phyloP scores from a whole-genome alignment of 495 filamentous ascomycete species.

The Daldinia loculata region DNA sequence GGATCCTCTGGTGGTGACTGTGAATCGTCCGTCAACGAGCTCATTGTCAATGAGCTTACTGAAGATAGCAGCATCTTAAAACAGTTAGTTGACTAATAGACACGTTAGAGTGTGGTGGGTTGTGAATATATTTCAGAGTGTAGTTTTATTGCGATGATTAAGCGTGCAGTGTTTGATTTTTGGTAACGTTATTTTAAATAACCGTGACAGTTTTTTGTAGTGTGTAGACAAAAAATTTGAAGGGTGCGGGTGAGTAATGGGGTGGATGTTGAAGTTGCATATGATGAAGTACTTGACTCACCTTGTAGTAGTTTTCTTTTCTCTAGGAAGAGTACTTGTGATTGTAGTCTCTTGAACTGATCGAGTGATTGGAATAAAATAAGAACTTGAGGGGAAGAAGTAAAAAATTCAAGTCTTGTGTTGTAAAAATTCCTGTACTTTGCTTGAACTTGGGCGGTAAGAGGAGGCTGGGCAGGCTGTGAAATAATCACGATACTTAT shows the following conservation, averaged over 20 bases:
- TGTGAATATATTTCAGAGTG: neutral
- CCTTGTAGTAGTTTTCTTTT: neutral
- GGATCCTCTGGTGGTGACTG: neutral
- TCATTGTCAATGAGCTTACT: neutral
- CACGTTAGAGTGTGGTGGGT: neutral
- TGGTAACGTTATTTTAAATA: neutral
- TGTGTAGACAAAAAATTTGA: neutral
- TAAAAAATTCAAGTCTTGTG: neutral
- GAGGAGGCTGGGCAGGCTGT: neutral
- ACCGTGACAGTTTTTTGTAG: neutral
- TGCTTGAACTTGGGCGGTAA: neutral
- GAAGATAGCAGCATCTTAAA: neutral
- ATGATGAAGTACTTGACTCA: neutral
- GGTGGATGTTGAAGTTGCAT: neutral
- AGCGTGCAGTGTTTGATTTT: neutral
- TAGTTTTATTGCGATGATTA: neutral
- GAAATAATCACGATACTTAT: neutral
- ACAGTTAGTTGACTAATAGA: neutral
- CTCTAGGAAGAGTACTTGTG: neutral
- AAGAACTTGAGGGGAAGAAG: neutral
- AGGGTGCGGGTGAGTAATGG: neutral
- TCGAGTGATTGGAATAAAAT: neutral
- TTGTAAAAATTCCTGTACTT: neutral
- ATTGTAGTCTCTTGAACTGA: neutral
- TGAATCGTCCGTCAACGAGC: neutral